Conservation (phyloP, 305 asterid genomes). For the Salvia sclarea region DNA sequence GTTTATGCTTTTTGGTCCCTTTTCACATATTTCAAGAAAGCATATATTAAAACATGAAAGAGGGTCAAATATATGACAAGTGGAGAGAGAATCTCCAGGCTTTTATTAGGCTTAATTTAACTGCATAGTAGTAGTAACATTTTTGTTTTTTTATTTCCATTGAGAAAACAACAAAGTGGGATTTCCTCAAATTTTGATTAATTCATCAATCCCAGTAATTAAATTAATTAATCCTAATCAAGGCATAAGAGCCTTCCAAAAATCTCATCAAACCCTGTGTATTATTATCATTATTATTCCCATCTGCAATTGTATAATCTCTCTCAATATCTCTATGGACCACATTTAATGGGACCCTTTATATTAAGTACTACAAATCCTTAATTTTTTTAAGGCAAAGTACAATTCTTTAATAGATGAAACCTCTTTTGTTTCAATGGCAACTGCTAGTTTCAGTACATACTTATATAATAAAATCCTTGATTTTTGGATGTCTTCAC, state of each 20-base stretch:
- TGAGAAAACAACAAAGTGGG: background rate
- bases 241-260: constrained; percentile 6
- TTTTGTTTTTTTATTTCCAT: background rate
- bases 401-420: constrained; percentile 6
- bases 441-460: constrained; percentile 13
- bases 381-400: background rate
- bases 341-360: constrained; percentile 32
- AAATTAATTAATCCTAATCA: background rate
- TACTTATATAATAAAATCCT: constrained; percentile 10
- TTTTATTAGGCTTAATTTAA: background rate
- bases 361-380: background rate
- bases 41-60: constrained; percentile 20
- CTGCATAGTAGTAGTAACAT: background rate
- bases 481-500: constrained; percentile 24
- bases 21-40: constrained; percentile 36
- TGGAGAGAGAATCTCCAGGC: constrained; percentile 37
- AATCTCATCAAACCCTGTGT: constrained; percentile 2
- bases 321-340: constrained; percentile 22
- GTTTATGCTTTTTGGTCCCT: constrained; percentile 33
- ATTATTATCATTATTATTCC: background rate
- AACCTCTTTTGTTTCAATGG: background rate
- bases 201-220: background rate
- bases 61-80: background rate
- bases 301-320: too few relatives aligned
- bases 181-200: background rate